Conservation (phyloP, 495 filamentous ascomycete genomes). For the Aspergillus wentii region DNA sequence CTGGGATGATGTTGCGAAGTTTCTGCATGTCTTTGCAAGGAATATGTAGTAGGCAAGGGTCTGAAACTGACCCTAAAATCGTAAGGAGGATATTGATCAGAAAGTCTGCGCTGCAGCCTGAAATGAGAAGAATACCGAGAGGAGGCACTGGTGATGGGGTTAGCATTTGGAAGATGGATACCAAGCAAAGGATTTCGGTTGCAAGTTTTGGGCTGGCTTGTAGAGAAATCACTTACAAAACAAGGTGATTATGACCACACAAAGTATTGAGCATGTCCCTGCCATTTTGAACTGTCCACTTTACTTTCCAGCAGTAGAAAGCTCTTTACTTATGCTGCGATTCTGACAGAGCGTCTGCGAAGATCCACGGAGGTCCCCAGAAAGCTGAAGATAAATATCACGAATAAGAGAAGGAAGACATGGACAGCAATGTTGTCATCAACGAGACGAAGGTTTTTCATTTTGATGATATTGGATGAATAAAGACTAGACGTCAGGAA, state of each 20-base stretch:
- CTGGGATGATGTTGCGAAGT: neutral
- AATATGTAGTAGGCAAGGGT: too few relatives aligned
- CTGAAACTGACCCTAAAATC: slow-evolving; percentile 47
- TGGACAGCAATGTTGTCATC: slow-evolving; percentile 27
- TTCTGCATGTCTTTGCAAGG: neutral
- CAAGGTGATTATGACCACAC: slow-evolving; percentile 54
- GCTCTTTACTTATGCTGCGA: too few relatives aligned
- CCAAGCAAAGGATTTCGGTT: neutral
- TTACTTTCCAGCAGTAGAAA: neutral
- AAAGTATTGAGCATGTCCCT: slow-evolving; percentile 32
- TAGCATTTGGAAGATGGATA: slow-evolving; percentile 1
- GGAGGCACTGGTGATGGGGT: slow-evolving; percentile 49
- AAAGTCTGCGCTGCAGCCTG: slow-evolving; percentile 60
- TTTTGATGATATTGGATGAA: too few relatives aligned
- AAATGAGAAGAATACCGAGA: slow-evolving; percentile 57
- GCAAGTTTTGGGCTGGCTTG: neutral
- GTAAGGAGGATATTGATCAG: slow-evolving; percentile 62
- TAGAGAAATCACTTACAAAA: slow-evolving; percentile 40
- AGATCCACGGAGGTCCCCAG: slow-evolving; percentile 21
- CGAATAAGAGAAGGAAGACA: slow-evolving; percentile 28
- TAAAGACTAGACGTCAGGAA: too few relatives aligned
- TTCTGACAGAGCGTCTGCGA: slow-evolving; percentile 11
- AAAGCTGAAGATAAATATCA: slow-evolving; percentile 24
- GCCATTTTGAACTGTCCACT: slow-evolving; percentile 23
- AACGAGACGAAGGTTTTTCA: slow-evolving; percentile 23